These are phyloP conservation scores for Backusella westeae DNA, from an alignment of 192 early-diverging fungal species.

Conservation along the genomic window DNA sequence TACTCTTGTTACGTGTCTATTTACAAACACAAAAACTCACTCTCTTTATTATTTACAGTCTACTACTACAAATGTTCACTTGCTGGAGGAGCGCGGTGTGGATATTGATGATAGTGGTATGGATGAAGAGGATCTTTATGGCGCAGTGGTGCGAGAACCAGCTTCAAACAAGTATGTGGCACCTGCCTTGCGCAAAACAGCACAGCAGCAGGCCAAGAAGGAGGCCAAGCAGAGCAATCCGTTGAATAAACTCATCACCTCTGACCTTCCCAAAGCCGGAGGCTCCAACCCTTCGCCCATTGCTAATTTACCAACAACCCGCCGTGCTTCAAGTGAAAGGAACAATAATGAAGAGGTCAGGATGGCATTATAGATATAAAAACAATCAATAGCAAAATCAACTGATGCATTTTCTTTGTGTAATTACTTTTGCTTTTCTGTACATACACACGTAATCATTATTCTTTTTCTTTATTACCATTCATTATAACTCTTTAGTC, in stretches of 20 bases:
- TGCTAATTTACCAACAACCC: constrained; percentile 8
- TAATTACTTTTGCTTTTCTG: not conserved
- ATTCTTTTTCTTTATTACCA: not conserved
- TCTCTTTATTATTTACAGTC: constrained; percentile 33
- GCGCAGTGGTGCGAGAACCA: constrained; percentile 70
- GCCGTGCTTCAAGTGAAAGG: constrained; percentile 15
- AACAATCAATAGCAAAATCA: not conserved
- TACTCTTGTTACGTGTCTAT: not conserved
- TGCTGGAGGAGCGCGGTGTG: constrained; percentile 87
- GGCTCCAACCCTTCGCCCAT: constrained; percentile 11
- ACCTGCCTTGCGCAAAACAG: constrained; percentile 68
- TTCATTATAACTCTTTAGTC: not conserved
- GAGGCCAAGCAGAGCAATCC: constrained; percentile 13
- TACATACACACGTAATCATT: not conserved
- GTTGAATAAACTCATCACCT: constrained; percentile 27
- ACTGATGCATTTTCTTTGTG: not conserved
- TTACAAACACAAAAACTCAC: not conserved
- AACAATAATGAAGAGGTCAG: constrained; percentile 3
- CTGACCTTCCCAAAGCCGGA: constrained; percentile 26
- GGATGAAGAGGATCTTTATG: constrained; percentile 92
- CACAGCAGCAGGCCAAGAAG: constrained; percentile 26
- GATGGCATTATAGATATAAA: not conserved
- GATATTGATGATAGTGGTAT: constrained; percentile 58
- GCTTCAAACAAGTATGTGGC: constrained; percentile 85
- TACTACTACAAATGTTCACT: constrained; percentile 74